These are phyloP conservation scores for Suillus sp. DNA, from an alignment of 768 basidiomycete species.

Conservation along the genomic window DNA sequence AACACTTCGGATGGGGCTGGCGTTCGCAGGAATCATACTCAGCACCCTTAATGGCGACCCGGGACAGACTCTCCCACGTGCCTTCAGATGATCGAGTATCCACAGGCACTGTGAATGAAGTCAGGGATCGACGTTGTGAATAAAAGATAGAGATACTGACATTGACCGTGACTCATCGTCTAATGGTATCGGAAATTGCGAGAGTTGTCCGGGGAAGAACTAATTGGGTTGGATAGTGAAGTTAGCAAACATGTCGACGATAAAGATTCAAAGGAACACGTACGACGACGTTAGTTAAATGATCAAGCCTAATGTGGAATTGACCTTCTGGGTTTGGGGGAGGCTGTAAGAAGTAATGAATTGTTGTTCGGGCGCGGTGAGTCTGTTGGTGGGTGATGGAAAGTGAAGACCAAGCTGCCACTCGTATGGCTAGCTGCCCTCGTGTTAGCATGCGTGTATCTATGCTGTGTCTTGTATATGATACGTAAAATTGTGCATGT, in stretches of 20 bases:
- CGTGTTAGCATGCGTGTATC: background rate
- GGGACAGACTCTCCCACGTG: background rate
- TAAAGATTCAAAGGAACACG: background rate
- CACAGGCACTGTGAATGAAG: background rate
- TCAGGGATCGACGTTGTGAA: background rate
- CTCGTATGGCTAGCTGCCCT: background rate
- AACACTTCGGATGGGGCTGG: background rate
- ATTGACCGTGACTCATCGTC: background rate
- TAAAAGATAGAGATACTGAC: background rate
- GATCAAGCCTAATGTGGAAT: background rate
- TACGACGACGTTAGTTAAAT: background rate
- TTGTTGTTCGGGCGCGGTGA: background rate
- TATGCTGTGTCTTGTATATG: background rate
- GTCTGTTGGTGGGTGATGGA: background rate
- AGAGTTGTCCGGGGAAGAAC: background rate
- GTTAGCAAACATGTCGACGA: background rate
- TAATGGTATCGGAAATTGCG: background rate
- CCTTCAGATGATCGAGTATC: background rate
- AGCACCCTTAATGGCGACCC: background rate
- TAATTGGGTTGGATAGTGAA: background rate
- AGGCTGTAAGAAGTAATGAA: background rate
- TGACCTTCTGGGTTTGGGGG: background rate
- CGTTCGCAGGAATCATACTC: background rate
- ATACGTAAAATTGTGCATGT: background rate
- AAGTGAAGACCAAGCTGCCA: background rate